phyloP scores from a whole-genome alignment of 352 stramenopile species.

The Globisporangium camurandrum region DNA sequence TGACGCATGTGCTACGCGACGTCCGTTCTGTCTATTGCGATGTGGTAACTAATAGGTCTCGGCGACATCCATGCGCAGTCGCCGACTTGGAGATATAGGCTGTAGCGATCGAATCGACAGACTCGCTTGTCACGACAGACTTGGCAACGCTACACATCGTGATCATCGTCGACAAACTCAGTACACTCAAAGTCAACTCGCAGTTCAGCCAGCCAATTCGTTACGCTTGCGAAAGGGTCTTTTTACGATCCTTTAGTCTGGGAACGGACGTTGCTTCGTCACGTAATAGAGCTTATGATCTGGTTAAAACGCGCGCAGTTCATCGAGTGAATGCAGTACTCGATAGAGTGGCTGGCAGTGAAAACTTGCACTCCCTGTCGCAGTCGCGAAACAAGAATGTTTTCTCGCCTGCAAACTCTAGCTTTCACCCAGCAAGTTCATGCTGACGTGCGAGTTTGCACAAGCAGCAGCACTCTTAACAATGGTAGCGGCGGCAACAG shows the following conservation, averaged over 20 bases:
- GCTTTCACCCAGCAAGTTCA: background rate
- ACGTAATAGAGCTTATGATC: too few relatives aligned
- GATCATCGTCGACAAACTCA: too few relatives aligned
- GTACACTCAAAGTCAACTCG: too few relatives aligned
- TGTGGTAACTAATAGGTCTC: too few relatives aligned
- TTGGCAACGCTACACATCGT: too few relatives aligned
- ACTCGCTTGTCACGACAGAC: background rate
- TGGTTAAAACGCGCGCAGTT: too few relatives aligned
- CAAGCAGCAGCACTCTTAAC: too few relatives aligned
- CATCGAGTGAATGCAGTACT: background rate
- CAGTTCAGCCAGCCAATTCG: too few relatives aligned
- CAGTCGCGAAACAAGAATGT: background rate
- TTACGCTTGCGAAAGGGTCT: too few relatives aligned
- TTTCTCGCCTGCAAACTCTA: background rate
- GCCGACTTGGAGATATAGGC: background rate
- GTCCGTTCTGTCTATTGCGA: too few relatives aligned
- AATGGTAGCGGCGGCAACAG: background rate
- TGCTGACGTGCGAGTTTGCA: background rate
- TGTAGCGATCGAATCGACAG: background rate
- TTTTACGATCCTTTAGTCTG: background rate
- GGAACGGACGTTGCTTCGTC: background rate
- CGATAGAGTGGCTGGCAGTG: background rate
- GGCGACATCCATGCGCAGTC: too few relatives aligned
- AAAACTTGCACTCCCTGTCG: background rate
- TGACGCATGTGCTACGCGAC: too few relatives aligned